Evolutionary conservation across 2,329 filamentous ascomycete species (phyloP), one percentile per base, ranked within the genome.

Genomic region (Cladophialophora psammophila): DNA sequence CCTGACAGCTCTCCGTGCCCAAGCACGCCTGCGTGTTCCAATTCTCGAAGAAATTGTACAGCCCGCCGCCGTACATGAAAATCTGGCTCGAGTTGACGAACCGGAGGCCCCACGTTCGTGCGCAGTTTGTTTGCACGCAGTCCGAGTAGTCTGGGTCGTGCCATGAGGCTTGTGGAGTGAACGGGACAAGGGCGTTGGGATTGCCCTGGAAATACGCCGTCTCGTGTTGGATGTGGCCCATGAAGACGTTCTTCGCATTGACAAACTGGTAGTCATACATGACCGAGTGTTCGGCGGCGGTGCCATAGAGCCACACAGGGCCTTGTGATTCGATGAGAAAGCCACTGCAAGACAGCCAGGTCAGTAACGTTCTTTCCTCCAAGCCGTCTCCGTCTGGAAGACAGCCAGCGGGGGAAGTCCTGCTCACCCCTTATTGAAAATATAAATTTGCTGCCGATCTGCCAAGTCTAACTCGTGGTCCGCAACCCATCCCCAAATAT

Each of bases 191-290:
- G 0, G 89, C 86, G 54, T 79, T 79, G 0, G 90, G 89, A 74
- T 85, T 87, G 31, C 88, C 87, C 76, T 92, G 90, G 78, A 86
- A 91, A 78, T 92, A 92, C 0, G 90, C 86, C 4, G 89, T 88
- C 76, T 92, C 90, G 58, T 89, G 88, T 75, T 92, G 90, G 56
- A 88, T 85, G 72, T 88, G 83, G 18, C 87, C 88, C 73, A 88
- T 85, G 75, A 85, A 89, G 62, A 91, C 78, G 73, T 91, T 84
- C 54, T 82, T 81, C 4, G 89, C 88, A 58, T 83, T 80, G 71
- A 81, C 78, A 60, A 91, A 80, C 72, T 91, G 87, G 76, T 91
- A 92, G 75, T 91, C 88, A 82, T 91, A 93, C n/a, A 90, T 78
- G 1, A 85, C 82, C 57, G 84, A 84, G 76, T 92, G 90, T 78